Percentiles rank a stretch among this genome's conserved stretches.
Conservation (phyloP, 805 yeast species). For the Saccharomycopsis sp. region DNA sequence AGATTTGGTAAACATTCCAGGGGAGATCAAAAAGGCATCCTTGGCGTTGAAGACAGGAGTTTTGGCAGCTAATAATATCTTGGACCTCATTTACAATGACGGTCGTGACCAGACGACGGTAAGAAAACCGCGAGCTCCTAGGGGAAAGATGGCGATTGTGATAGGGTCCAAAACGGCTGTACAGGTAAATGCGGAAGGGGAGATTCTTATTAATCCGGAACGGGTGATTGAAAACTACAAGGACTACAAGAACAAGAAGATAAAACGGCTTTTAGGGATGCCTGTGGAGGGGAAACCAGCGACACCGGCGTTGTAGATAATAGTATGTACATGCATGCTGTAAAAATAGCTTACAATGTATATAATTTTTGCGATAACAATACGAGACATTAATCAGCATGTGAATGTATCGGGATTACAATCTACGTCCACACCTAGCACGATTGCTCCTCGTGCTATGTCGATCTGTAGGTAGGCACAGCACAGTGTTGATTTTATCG, state of each 20-base stretch:
- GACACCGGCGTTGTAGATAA: too few species aligned
- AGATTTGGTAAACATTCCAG: constrained; percentile 27
- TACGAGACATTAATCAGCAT: too few species aligned
- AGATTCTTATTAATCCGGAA: constrained; percentile 9
- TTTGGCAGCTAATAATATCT: constrained; percentile 26
- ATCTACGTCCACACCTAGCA: too few species aligned
- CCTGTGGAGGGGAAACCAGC: neutral
- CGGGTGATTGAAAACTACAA: constrained; percentile 1
- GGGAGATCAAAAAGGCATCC: constrained; percentile 37
- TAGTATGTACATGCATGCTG: too few species aligned
- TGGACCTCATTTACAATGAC: constrained; percentile 15
- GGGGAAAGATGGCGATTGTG: constrained; percentile 19
- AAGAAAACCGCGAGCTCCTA: neutral
- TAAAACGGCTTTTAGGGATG: neutral
- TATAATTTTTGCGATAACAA: too few species aligned
- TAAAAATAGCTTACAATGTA: too few species aligned
- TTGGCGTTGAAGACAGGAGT: constrained; percentile 30
- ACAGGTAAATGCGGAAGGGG: constrained; percentile 3
- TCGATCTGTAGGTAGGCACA: too few species aligned
- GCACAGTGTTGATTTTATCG: too few species aligned
- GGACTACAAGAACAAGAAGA: constrained; percentile 13
- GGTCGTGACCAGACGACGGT: neutral
- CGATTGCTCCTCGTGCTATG: too few species aligned
- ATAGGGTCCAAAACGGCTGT: constrained; percentile 14
- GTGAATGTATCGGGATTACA: too few species aligned